Evolutionary conservation across 805 yeast species (phyloP).

Genomic region (Ogataea sp.): DNA sequence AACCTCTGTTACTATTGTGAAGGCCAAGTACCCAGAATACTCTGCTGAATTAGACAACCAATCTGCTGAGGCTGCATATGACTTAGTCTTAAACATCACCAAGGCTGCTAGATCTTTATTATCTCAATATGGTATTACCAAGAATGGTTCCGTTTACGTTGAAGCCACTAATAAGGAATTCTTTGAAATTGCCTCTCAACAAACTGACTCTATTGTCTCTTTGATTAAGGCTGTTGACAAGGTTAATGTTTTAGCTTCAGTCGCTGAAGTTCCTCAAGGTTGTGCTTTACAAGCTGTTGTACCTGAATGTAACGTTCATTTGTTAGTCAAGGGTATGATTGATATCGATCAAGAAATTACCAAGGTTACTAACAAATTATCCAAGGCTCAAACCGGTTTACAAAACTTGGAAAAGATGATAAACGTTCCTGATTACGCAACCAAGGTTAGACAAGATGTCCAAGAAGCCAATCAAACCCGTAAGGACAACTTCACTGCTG

Average conservation of each 20-base stretch:
- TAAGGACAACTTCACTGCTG: conserved; percentile 69
- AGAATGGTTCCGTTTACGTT: conserved; percentile 80
- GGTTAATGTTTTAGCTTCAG: conserved; percentile 52
- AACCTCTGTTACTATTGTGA: conserved; percentile 59
- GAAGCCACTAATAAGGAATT: conserved; percentile 50
- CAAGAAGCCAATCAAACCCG: conserved; percentile 66
- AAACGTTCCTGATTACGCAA: conserved; percentile 65
- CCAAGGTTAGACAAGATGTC: conserved; percentile 78
- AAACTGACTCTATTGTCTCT: conserved; percentile 81
- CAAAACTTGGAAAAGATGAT: conserved; percentile 64
- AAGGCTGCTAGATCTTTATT: conserved; percentile 88
- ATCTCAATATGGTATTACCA: conserved; percentile 81
- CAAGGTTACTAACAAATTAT: conserved; percentile 74
- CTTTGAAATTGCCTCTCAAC: conserved; percentile 50
- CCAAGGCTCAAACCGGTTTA: conserved; percentile 51
- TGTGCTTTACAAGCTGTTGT: conserved; percentile 80
- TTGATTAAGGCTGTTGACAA: conserved; percentile 85
- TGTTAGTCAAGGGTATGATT: conserved; percentile 89
- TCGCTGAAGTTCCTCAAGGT: conserved; percentile 70
- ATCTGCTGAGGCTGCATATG: conserved; percentile 68
- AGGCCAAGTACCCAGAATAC: conserved; percentile 72
- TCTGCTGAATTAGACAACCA: conserved; percentile 51
- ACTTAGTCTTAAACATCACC: conserved; percentile 76
- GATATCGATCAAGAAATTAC: conserved; percentile 86
- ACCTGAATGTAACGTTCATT: conserved; percentile 77